Conservation (phyloP, 192 early-diverging fungal species). For the Geranomyces michiganensis region DNA sequence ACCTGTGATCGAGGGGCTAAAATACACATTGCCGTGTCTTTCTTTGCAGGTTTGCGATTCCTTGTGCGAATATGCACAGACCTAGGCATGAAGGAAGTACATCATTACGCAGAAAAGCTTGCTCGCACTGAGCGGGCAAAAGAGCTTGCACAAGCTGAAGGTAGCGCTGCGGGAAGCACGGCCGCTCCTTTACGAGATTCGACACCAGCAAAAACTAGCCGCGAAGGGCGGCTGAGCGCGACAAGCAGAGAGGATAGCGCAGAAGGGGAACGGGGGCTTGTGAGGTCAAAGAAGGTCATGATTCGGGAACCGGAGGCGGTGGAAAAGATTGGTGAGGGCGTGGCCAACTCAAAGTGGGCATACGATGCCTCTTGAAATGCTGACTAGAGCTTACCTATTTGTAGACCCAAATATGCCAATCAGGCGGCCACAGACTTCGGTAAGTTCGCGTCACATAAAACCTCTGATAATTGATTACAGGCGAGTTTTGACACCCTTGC, state of each 20-base stretch:
- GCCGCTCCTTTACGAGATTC: slow-evolving; percentile 4
- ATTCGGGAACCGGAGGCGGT: slow-evolving; percentile 3
- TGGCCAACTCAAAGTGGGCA: no score
- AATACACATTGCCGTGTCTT: background rate
- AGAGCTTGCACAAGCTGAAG: slow-evolving; percentile 24
- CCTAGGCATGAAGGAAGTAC: slow-evolving; percentile 59
- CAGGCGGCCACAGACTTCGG: slow-evolving; percentile 25
- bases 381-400: background rate
- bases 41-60: slow-evolving; percentile 59
- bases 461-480: background rate
- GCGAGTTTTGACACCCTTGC: background rate
- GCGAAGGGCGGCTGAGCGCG: slow-evolving; percentile 5
- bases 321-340: slow-evolving; percentile 27
- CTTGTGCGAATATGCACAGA: slow-evolving; percentile 64
- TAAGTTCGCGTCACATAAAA: slow-evolving; percentile 10
- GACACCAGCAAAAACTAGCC: background rate
- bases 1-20: background rate
- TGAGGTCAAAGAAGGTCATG: background rate
- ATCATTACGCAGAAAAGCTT: slow-evolving; percentile 56
- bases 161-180: background rate
- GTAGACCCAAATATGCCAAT: slow-evolving; percentile 19
- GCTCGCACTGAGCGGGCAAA: slow-evolving; percentile 46
- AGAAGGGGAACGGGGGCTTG: slow-evolving; percentile 1
- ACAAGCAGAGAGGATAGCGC: background rate
- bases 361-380: background rate